These are phyloP conservation scores for Erythrophleum fordii DNA, from an alignment of 306 rosid species.

Conservation along the genomic window DNA sequence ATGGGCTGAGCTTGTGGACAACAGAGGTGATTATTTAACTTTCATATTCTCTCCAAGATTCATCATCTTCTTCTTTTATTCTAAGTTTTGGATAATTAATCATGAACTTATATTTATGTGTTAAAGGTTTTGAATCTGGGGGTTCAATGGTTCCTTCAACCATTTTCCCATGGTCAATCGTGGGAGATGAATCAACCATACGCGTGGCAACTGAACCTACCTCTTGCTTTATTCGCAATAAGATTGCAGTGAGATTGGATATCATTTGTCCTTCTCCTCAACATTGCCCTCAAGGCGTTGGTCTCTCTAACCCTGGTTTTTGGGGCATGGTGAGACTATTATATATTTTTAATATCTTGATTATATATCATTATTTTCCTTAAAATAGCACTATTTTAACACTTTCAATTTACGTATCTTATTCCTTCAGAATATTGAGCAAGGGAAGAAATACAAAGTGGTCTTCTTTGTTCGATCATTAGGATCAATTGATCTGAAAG, in stretches of 20 bases:
- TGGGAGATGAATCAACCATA: not conserved
- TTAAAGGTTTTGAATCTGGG: slow-evolving; percentile 73
- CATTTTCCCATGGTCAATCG: slow-evolving; percentile 61
- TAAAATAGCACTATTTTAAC: no score
- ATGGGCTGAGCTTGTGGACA: slow-evolving; percentile 57
- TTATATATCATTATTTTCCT: no score
- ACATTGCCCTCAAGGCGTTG: slow-evolving; percentile 70
- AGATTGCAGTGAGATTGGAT: slow-evolving; percentile 59
- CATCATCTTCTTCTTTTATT: no score
- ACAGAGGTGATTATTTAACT: slow-evolving; percentile 36
- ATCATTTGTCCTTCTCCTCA: slow-evolving; percentile 53
- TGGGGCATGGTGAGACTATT: slow-evolving; percentile 69
- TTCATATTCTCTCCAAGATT: no score
- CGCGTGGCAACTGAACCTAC: slow-evolving; percentile 56
- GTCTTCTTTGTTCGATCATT: slow-evolving; percentile 51
- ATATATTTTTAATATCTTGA: no score
- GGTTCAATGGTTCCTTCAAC: slow-evolving; percentile 62
- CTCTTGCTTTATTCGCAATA: slow-evolving; percentile 60
- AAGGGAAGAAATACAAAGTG: slow-evolving; percentile 41
- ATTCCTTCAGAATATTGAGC: slow-evolving; percentile 45
- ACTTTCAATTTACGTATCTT: no score
- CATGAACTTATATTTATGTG: not conserved
- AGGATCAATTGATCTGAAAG: slow-evolving; percentile 48
- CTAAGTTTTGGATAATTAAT: not conserved
- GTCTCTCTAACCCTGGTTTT: slow-evolving; percentile 38